Base-by-base conservation (phyloP, 2,329 filamentous ascomycete genomes). In the Pseudogymnoascus sp. region DNA sequence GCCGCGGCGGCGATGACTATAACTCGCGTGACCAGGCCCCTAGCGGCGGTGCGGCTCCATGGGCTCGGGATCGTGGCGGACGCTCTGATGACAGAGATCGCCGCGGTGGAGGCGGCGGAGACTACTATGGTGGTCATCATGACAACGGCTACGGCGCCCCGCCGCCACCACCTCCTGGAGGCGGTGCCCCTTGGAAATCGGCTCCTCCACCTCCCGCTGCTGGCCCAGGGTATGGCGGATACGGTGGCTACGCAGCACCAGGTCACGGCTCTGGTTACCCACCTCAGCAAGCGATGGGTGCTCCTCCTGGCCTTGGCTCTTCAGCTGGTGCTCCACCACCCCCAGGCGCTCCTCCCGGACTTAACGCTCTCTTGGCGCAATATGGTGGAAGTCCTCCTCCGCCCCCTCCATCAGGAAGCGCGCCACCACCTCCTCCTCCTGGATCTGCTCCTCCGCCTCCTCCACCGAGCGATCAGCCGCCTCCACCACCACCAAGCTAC, bases 301-400 rank as follows among this genome's bases (percentile, higher is more conserved):
- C 82, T 62, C 79, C 82, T 65, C 81, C 82, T 59, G 81, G 79
- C 38, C 74, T 79, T 71, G 74, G 73, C 57, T 74, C 73, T 37
- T 75, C 78, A 59, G 76, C 77, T 28, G 70, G 78, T 78, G 14
- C 74, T 76, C 65, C 73, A 69, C 63, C 57, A 22, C 67, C 70
- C 47, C 68, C 73, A 47, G 75, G 75, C 54, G 75, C 75, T 61
- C 76, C 76, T 38, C 74, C 74, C 65, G 79, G 78, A 59, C 76
- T 85, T 47, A 85, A 81, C 70, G 82, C 84, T 54, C 77, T 90
- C 62, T 86, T 88, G 68, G 84, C 88, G 72, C 85, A 86, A 68
- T 89, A 81, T 38, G 77, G 73, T 63, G 74, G 74, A 43, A 76
- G 79, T 57, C 75, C 74, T 32, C 76, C 72, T 39, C 76, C 79